These are phyloP conservation scores for Thalassiosira tumida DNA, from an alignment of 352 stramenopile species.

Conservation along the genomic window DNA sequence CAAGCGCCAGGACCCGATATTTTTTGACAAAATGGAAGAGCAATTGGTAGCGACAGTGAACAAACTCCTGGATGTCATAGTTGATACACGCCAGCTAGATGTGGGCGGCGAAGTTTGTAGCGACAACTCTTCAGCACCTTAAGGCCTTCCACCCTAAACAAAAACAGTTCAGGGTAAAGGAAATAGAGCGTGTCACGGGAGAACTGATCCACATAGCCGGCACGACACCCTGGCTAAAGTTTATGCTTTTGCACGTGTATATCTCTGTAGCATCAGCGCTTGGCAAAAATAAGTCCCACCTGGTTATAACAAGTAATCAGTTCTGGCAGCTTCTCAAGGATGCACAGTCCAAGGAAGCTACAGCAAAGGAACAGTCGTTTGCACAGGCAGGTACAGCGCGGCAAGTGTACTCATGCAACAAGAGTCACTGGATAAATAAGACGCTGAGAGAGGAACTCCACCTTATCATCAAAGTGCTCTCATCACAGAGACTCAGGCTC, in stretches of 20 bases:
- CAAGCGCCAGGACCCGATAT: not conserved
- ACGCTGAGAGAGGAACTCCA: slow-evolving; percentile 54
- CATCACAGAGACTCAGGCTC: not conserved
- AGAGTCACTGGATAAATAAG: not conserved
- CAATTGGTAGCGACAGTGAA: slow-evolving; percentile 51
- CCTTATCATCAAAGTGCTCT: slow-evolving; percentile 15
- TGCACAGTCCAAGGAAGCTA: no score
- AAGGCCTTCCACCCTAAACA: no score
- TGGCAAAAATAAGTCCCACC: not conserved
- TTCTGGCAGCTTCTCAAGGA: slow-evolving; percentile 11
- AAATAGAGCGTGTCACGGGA: no score
- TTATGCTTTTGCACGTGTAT: slow-evolving; percentile 40
- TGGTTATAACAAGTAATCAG: not conserved
- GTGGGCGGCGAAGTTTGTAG: no score
- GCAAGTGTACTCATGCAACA: not conserved
- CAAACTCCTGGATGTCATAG: slow-evolving; percentile 33
- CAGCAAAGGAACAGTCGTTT: not conserved
- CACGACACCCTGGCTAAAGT: slow-evolving; percentile 4
- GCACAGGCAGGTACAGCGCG: not conserved
- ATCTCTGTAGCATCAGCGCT: slow-evolving; percentile 13
- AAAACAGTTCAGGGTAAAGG: no score
- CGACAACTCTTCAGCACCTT: no score
- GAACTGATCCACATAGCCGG: not conserved
- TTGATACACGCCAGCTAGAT: slow-evolving; percentile 69
- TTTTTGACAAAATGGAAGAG: slow-evolving; percentile 23